phyloP scores from a whole-genome alignment of 345 rosid genomes.

The Microcos paniculata region DNA sequence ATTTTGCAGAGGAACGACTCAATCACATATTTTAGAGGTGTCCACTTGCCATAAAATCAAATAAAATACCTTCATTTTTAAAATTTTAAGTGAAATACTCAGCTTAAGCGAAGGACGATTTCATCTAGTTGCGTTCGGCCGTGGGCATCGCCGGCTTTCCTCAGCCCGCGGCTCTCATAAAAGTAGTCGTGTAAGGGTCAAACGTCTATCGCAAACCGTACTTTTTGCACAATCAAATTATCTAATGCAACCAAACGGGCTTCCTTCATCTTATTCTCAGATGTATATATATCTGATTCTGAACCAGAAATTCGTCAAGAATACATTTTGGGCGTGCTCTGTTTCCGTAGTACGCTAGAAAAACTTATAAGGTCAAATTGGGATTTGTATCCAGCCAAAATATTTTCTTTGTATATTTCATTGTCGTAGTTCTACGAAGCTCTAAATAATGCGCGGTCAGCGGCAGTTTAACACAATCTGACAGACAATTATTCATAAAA shows the following conservation, averaged over 20 bases:
- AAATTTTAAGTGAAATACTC: background rate
- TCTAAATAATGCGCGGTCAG: conserved; percentile 6
- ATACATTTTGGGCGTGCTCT: background rate
- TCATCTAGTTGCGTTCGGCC: background rate
- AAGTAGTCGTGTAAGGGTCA: background rate
- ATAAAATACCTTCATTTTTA: background rate
- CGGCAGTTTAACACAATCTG: conserved; percentile 3
- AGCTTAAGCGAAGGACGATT: conserved; percentile 17
- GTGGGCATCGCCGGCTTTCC: conserved; percentile 16
- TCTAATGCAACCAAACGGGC: background rate
- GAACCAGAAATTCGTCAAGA: background rate
- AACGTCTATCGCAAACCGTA: background rate
- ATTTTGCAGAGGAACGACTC: conserved; percentile 8
- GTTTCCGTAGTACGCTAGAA: background rate
- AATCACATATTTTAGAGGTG: conserved; percentile 19
- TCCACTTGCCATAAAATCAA: conserved; percentile 5
- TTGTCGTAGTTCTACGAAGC: background rate
- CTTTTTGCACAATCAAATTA: conserved; percentile 2
- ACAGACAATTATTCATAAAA: conserved; percentile 1
- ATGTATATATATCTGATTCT: background rate
- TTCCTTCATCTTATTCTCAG: background rate
- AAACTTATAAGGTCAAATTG: background rate
- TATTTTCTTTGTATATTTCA: background rate
- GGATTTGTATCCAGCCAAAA: background rate
- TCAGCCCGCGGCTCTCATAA: background rate